Percentiles rank a stretch among this genome's conserved stretches.
Evolutionary conservation across 805 yeast species (phyloP).

Genomic region (Saturnispora halmiae): DNA sequence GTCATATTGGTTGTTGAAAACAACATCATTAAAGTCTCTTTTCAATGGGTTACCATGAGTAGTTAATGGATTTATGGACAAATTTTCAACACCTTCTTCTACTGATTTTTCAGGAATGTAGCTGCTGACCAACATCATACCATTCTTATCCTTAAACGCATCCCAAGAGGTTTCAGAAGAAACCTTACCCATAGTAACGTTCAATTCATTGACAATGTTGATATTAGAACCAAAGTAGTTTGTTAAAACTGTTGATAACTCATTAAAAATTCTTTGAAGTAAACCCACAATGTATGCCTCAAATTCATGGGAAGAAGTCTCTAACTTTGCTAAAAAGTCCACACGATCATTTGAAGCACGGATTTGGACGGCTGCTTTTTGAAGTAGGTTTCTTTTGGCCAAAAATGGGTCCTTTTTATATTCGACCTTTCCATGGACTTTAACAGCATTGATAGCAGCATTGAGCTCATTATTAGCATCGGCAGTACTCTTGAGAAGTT

Average conservation of each 20-base stretch:
- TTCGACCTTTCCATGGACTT: conserved; percentile 23
- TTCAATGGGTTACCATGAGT: conserved; percentile 20
- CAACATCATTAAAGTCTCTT: conserved; percentile 29
- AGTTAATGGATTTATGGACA: conserved; percentile 10
- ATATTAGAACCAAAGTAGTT: conserved; percentile 25
- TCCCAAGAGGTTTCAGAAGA: conserved; percentile 38
- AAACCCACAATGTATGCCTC: conserved; percentile 37
- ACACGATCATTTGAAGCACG: conserved; percentile 37
- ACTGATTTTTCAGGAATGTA: conserved; percentile 10
- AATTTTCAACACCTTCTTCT: conserved; percentile 4
- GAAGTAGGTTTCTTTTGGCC: conserved; percentile 30
- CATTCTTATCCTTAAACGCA: conserved; percentile 29
- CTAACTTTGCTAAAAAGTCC: conserved; percentile 35
- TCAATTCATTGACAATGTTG: conserved; percentile 25
- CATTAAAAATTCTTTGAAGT: conserved; percentile 31
- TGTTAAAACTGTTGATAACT: conserved; percentile 23
- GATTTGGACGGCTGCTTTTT: conserved; percentile 34
- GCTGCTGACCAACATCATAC: conserved; percentile 24
- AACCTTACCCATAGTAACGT: conserved; percentile 27
- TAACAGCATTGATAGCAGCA: conserved; percentile 17
- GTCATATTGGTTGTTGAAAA: conserved; percentile 34
- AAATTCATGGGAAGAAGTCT: conserved; percentile 31
- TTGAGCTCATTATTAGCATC: conserved; percentile 23
- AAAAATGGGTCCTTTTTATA: conserved; percentile 39
- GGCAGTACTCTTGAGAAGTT: conserved; percentile 27